Evolutionary conservation across 257 asterid genomes (phyloP).

Genomic region (Plantago elongata): DNA sequence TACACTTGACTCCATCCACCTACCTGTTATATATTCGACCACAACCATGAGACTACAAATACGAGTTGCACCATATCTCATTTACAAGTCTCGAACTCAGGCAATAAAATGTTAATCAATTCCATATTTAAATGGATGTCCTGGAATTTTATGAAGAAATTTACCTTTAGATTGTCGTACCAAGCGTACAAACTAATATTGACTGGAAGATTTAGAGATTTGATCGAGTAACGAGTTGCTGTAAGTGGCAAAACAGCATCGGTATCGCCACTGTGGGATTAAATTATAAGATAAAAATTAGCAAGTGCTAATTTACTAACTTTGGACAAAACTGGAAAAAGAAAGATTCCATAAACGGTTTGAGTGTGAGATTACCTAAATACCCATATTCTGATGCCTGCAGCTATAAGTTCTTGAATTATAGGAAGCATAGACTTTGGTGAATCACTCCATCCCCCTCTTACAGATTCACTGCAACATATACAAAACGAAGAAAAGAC

Average conservation of each 20-base stretch:
- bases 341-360: background rate
- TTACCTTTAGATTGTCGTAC: conserved; percentile 44
- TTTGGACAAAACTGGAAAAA: background rate
- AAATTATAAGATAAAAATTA: background rate
- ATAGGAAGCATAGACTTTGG: conserved; percentile 63
- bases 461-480: conserved; percentile 36
- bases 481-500: background rate
- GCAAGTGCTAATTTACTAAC: background rate
- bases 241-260: conserved; percentile 60
- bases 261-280: conserved; percentile 43
- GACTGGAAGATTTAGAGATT: conserved; percentile 34
- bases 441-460: conserved; percentile 58
- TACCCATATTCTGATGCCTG: conserved; percentile 61
- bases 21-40: conserved; percentile 31
- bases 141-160: background rate
- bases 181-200: conserved; percentile 52
- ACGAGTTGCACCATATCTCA: no score
- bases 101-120: no score
- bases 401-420: conserved; percentile 39
- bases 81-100: no score
- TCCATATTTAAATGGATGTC: no score
- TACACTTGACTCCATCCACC: conserved; percentile 69
- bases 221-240: conserved; percentile 52
- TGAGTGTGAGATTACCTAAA: conserved; percentile 35
- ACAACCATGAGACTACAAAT: no score